Conservation (phyloP, 176 grass and related monocot genomes). For the Raddia guianensis region DNA sequence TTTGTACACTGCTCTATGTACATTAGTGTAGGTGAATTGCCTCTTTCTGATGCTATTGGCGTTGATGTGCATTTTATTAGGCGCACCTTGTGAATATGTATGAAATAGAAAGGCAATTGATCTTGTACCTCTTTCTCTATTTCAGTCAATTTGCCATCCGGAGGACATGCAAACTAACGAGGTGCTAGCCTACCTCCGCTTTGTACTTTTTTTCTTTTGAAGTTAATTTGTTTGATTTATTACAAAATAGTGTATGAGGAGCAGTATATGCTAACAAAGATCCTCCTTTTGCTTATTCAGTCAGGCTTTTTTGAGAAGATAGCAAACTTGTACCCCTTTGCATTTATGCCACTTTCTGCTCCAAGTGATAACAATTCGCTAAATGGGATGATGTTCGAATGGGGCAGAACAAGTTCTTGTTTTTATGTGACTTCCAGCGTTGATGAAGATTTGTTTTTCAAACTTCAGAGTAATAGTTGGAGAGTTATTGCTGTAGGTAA, state of each 20-base stretch:
- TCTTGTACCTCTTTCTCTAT: constrained; percentile 16
- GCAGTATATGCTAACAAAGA: constrained; percentile 14
- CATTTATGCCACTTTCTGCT: constrained; percentile 22
- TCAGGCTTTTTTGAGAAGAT: constrained; percentile 55
- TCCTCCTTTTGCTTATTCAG: constrained; percentile 41
- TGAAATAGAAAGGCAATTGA: constrained; percentile 18
- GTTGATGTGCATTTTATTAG: background rate
- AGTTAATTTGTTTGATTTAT: background rate
- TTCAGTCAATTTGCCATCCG: constrained; percentile 61
- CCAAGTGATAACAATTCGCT: constrained; percentile 26
- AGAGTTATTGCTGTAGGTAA: constrained; percentile 69
- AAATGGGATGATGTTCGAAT: constrained; percentile 50
- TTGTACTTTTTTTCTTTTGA: background rate
- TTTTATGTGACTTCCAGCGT: constrained; percentile 65
- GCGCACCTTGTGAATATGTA: background rate
- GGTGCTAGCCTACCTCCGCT: constrained; percentile 45
- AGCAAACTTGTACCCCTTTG: constrained; percentile 50
- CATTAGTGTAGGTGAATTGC: background rate
- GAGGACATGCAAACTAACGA: constrained; percentile 48
- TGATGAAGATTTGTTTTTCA: constrained; percentile 51
- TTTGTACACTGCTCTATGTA: background rate
- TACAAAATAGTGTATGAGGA: background rate
- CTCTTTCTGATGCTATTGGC: background rate
- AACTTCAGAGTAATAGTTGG: constrained; percentile 60
- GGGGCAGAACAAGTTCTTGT: constrained; percentile 50